Evolutionary conservation across 2,329 filamentous ascomycete species (phyloP).

Genomic region (Aureobasidium sp.): DNA sequence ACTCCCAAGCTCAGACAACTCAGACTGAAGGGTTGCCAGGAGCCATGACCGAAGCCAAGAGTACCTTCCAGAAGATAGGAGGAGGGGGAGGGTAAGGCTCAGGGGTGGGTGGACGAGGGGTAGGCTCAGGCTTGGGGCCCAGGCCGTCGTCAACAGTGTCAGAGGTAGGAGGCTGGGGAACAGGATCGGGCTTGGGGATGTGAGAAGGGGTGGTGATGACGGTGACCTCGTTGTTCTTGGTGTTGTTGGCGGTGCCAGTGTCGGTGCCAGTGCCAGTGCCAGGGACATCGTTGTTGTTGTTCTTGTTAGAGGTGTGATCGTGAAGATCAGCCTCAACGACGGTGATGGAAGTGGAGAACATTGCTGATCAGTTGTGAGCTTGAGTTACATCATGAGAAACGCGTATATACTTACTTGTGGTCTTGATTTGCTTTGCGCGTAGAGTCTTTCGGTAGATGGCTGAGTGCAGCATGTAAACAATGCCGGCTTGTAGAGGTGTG

Average conservation of each 20-base stretch:
- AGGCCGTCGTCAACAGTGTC: background rate
- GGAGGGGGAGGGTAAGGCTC: background rate
- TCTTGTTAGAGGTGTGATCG: background rate
- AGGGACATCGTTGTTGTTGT: background rate
- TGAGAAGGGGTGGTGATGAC: background rate
- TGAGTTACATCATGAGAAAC: background rate
- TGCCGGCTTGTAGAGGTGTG: background rate
- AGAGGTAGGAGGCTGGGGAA: background rate
- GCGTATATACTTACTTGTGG: background rate
- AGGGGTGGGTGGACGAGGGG: background rate
- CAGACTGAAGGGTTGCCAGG: background rate
- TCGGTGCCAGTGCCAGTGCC: background rate
- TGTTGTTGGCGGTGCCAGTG: background rate
- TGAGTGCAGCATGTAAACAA: background rate
- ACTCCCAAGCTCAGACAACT: background rate
- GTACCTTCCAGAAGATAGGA: background rate
- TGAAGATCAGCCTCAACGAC: background rate
- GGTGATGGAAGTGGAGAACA: background rate
- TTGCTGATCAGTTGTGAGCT: background rate
- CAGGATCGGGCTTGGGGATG: background rate
- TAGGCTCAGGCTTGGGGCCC: background rate
- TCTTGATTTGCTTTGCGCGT: background rate
- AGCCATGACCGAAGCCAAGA: background rate
- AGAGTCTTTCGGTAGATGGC: background rate
- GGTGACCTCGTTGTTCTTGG: background rate